phyloP scores from a whole-genome alignment of 805 yeast species.

The Myxozyma kluyveri region DNA sequence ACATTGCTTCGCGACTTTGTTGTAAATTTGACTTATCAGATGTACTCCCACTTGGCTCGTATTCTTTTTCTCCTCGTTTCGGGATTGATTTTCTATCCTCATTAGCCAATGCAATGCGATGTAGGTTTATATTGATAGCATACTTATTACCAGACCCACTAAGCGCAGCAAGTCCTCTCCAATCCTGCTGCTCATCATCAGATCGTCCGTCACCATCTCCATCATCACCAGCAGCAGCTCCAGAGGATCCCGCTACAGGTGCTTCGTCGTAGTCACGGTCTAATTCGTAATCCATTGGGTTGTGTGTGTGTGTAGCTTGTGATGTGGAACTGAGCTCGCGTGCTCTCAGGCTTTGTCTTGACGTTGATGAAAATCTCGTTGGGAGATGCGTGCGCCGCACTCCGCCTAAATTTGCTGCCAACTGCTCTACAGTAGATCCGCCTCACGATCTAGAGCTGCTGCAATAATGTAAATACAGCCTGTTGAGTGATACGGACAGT shows the following conservation, averaged over 20 bases:
- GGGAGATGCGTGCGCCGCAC: too few species aligned
- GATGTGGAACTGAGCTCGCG: not conserved
- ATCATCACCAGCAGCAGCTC: not conserved
- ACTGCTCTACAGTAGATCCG: too few species aligned
- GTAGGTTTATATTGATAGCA: not conserved
- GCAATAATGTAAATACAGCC: too few species aligned
- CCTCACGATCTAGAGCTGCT: too few species aligned
- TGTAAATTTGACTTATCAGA: slow-evolving; percentile 50
- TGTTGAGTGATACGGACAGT: too few species aligned
- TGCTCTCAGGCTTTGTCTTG: too few species aligned
- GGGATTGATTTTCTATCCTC: slow-evolving; percentile 43
- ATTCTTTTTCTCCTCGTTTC: slow-evolving; percentile 80
- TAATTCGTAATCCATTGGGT: slow-evolving; percentile 5
- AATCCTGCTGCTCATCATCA: slow-evolving; percentile 42
- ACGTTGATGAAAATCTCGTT: too few species aligned
- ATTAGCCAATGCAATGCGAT: too few species aligned
- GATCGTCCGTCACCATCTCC: slow-evolving; percentile 10
- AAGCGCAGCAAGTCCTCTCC: slow-evolving; percentile 37
- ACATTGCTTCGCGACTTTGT: slow-evolving; percentile 68
- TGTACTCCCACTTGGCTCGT: slow-evolving; percentile 73
- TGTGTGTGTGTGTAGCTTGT: not conserved
- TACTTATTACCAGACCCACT: slow-evolving; percentile 6
- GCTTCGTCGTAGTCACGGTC: slow-evolving; percentile 17
- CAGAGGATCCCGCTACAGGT: not conserved
- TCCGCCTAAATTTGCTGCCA: too few species aligned